Percentiles rank a stretch among this genome's conserved stretches.
phyloP scores from a whole-genome alignment of 1,139 yeast species.

The Yamadazyma jaroonii region DNA sequence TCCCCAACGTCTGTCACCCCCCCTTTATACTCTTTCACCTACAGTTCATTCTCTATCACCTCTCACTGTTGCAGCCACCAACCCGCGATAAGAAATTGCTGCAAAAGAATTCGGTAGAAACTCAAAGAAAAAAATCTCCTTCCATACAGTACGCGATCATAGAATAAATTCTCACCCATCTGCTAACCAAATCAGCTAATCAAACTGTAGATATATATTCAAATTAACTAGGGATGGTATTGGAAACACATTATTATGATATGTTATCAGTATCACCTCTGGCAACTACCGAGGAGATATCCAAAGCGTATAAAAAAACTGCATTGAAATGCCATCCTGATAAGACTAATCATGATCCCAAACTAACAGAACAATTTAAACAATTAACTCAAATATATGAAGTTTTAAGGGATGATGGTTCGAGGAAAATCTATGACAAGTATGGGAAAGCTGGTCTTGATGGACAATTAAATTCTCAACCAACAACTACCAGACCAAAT shows the following conservation, averaged over 20 bases:
- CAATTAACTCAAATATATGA: constrained; percentile 45
- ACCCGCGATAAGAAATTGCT: not conserved
- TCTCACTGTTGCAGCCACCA: not conserved
- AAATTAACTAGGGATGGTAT: constrained; percentile 9
- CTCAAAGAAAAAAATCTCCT: not conserved
- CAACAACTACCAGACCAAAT: constrained; percentile 6
- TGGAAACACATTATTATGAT: constrained; percentile 32
- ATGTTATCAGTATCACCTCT: constrained; percentile 30
- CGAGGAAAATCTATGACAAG: constrained; percentile 33
- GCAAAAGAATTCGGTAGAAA: not conserved
- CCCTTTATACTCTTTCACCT: not conserved
- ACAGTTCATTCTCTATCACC: not conserved
- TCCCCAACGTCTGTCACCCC: not conserved
- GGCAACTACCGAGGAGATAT: constrained; percentile 40
- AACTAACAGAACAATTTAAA: constrained; percentile 43
- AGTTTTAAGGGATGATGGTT: constrained; percentile 30
- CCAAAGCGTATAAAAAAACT: constrained; percentile 36
- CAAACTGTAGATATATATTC: not conserved
- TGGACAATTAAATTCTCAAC: constrained; percentile 19
- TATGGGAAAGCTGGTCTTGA: constrained; percentile 43
- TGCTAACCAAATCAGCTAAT: not conserved
- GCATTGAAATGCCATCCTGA: constrained; percentile 48
- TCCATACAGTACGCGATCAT: not conserved
- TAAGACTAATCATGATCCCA: constrained; percentile 45
- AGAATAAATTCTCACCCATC: not conserved